Conservation (phyloP, 352 stramenopile species). For the Pythium pyrilobum region DNA sequence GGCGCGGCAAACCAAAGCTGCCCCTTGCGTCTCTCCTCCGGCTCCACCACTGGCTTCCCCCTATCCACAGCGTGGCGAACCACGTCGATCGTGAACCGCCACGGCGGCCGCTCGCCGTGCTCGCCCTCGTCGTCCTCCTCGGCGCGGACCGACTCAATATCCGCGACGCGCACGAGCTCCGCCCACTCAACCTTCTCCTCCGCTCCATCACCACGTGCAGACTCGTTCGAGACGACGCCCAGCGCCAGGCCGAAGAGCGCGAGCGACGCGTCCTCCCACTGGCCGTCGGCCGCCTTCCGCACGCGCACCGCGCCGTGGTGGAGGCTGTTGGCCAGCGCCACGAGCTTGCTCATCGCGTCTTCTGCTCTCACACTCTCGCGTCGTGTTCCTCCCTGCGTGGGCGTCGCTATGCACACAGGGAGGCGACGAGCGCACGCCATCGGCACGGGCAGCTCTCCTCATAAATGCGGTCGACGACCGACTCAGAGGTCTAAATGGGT, state of each 20-base stretch:
- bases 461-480: neutral
- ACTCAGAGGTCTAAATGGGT: conserved; percentile 4
- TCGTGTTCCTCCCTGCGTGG: too few relatives aligned
- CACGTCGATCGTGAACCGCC: neutral
- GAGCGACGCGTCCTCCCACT: neutral
- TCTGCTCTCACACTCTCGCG: too few relatives aligned
- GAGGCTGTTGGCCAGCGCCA: conserved; percentile 21
- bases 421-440: too few relatives aligned
- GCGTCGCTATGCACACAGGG: too few relatives aligned
- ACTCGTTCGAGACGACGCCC: neutral
- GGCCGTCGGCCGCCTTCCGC: neutral
- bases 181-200: conserved; percentile 10
- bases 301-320: conserved; percentile 13
- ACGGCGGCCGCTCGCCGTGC: neutral
- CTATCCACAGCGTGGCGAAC: neutral
- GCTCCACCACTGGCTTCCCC: neutral
- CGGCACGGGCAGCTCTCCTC: too few relatives aligned
- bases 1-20: conserved; percentile 6
- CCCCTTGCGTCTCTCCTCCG: neutral
- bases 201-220: neutral
- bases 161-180: conserved; percentile 9
- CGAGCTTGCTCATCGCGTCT: too few relatives aligned
- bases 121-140: conserved; percentile 1
- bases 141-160: conserved; percentile 6
- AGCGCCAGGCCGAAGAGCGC: conserved; percentile 19